Evolutionary conservation across 192 early-diverging fungal species (phyloP), one percentile per base, ranked within the genome.

Genomic region (Backusella parvicylindrica): DNA sequence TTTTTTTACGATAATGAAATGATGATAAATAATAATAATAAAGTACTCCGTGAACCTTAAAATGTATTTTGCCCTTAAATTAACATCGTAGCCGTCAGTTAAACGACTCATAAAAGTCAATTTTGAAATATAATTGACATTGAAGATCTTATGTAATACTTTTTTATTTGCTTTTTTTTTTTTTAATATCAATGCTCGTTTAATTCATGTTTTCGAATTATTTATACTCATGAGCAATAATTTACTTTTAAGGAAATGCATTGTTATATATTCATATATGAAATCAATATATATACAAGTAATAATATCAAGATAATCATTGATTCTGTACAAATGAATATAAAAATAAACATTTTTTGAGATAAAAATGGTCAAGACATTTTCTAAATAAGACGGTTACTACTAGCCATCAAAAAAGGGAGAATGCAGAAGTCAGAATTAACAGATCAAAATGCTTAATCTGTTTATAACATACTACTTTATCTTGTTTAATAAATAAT

Each of bases 41-140:
- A 56, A 60, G 26, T 13, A 60, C 53, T 60, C 53, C 53, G 53
- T 60, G 26, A 60, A 60, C 21, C 53, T 11, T 60, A 60, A 60
- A 26, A 60, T 60, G 12, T 8, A 23, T 9, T 11, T 28, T 28
- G 26, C 53, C 53, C 53, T 60, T 60, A 60, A 28, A 60, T 60
- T 28, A 60, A 28, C 53, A 60, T 60, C 3, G 11, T 28, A 28
- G 11, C 11, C 53, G 53, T 56, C 53, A 60, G 53, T 60, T 60
- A 60, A 60, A 60, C 53, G 23, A 4, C 53, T 60, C 53, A 16
- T 26, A 60, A 60, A 60, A 60, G 53, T 28, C 26, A 60, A 28
- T 56, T 56, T 56, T 26, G n/a, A 56, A 56, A 56, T 56, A 56
- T 56, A 56, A 26, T 60, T 60, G 53, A 60, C 53, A 60, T 18